Percentiles rank a stretch among this genome's conserved stretches.
Conservation (phyloP, 1,284 basidiomycete genomes). For the Volvariella volvacea region DNA sequence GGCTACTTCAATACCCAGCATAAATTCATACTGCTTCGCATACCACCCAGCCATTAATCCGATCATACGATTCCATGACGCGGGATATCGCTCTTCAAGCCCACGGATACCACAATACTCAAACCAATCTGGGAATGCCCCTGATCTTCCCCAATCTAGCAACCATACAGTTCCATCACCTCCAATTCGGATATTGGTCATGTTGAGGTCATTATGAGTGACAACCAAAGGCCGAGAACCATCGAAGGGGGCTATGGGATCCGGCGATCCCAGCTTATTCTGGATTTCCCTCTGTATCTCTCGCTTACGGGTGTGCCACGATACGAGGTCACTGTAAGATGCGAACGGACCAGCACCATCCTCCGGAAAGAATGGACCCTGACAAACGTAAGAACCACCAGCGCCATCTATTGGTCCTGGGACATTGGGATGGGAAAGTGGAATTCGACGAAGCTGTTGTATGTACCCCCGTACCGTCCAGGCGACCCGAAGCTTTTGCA, state of each 20-base stretch:
- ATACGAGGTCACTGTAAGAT: slow-evolving; percentile 4
- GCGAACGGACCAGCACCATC: slow-evolving; percentile 4
- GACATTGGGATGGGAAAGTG: slow-evolving; percentile 6
- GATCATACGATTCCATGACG: too few species aligned
- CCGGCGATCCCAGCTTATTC: slow-evolving; percentile 1
- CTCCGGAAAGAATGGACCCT: slow-evolving; percentile 4
- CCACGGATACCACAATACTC: slow-evolving; percentile 15
- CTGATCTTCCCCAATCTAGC: slow-evolving; percentile 21
- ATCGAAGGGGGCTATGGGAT: slow-evolving; percentile 11
- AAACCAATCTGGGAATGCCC: slow-evolving; percentile 23
- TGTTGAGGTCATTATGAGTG: slow-evolving; percentile 18
- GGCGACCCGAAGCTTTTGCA: slow-evolving; percentile 3
- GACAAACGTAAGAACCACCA: background rate
- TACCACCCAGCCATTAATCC: too few species aligned
- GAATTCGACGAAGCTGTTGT: slow-evolving; percentile 8
- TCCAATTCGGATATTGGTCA: slow-evolving; percentile 19
- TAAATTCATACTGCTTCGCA: too few species aligned
- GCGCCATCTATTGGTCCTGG: slow-evolving; percentile 2
- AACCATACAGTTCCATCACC: slow-evolving; percentile 20
- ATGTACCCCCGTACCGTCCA: slow-evolving; percentile 4
- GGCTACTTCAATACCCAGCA: too few species aligned
- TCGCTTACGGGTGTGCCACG: slow-evolving; percentile 3
- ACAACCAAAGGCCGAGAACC: slow-evolving; percentile 20
- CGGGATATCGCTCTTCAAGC: too few species aligned
- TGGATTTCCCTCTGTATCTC: background rate